Evolutionary conservation across 306 rosid species (phyloP).

Genomic region (Ormosia emarginata): DNA sequence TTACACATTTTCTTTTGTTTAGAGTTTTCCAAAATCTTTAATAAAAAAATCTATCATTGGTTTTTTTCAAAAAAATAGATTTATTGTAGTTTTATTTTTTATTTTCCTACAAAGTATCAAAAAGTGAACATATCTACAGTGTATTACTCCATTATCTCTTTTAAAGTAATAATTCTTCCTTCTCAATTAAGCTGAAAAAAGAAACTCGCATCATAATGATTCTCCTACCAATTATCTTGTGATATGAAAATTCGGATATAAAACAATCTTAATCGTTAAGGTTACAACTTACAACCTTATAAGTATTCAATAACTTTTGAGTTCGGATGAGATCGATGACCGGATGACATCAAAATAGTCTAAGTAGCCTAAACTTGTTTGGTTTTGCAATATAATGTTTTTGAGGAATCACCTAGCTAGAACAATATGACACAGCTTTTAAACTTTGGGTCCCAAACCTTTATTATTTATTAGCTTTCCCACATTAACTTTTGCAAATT

Average conservation of each 20-base stretch:
- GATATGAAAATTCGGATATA: not conserved
- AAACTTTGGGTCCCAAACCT: not conserved
- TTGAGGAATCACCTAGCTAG: not conserved
- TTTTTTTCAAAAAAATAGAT: not conserved
- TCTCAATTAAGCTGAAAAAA: slow-evolving; percentile 3
- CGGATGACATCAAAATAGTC: not conserved
- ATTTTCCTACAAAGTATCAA: not conserved
- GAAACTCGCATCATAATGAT: not conserved
- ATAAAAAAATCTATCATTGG: not conserved
- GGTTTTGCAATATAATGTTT: not conserved
- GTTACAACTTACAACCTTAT: not conserved
- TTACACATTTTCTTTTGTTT: not conserved
- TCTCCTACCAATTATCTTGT: not conserved
- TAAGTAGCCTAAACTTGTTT: not conserved
- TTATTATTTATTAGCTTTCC: not conserved
- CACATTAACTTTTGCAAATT: not conserved
- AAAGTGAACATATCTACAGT: not conserved
- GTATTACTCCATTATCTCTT: not conserved
- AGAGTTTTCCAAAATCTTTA: not conserved
- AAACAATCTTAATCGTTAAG: not conserved
- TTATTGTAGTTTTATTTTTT: not conserved
- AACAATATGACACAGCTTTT: not conserved
- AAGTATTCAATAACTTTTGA: not conserved
- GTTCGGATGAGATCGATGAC: not conserved
- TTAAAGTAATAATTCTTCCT: not conserved